phyloP scores from a whole-genome alignment of 2,329 filamentous ascomycete species.

The Stemphylium vesicarium region DNA sequence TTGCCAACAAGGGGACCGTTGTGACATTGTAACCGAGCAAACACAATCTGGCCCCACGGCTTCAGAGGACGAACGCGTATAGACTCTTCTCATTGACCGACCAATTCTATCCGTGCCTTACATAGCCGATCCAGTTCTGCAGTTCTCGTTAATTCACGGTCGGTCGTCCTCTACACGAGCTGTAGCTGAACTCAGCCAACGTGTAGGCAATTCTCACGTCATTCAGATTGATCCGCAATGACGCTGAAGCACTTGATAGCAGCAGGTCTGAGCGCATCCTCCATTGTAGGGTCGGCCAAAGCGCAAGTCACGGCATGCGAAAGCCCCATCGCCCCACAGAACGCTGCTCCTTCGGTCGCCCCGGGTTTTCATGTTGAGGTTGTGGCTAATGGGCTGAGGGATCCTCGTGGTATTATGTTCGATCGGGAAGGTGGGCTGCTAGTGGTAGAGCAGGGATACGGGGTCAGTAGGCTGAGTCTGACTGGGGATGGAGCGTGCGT shows the following conservation, averaged over 20 bases:
- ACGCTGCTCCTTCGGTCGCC: conserved; percentile 52
- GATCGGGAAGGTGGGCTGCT: conserved; percentile 57
- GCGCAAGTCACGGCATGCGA: conserved; percentile 43
- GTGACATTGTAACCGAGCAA: not conserved
- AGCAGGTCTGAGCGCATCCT: conserved; percentile 21
- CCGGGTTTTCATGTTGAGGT: conserved; percentile 53
- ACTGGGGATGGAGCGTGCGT: conserved; percentile 39
- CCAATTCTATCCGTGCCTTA: not conserved
- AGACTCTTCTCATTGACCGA: not conserved
- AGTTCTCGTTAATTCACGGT: not conserved
- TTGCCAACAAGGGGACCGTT: too few relatives aligned
- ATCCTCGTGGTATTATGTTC: conserved; percentile 56
- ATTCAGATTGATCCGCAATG: conserved; percentile 21
- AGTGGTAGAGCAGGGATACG: conserved; percentile 54
- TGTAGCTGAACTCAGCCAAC: conserved; percentile 1
- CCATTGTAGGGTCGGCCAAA: conserved; percentile 28
- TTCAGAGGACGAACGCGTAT: not conserved
- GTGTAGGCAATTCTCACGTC: conserved; percentile 17
- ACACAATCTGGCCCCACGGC: not conserved
- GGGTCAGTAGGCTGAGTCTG: conserved; percentile 49
- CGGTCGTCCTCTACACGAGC: not conserved
- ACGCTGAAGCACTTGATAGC: conserved; percentile 35
- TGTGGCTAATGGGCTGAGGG: conserved; percentile 54
- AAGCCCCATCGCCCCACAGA: conserved; percentile 45
- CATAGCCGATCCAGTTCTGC: not conserved